Percentiles rank a stretch among this genome's conserved stretches.
phyloP scores from a whole-genome alignment of 176 grass and related monocot genomes.

The Pontederia crassipes region DNA sequence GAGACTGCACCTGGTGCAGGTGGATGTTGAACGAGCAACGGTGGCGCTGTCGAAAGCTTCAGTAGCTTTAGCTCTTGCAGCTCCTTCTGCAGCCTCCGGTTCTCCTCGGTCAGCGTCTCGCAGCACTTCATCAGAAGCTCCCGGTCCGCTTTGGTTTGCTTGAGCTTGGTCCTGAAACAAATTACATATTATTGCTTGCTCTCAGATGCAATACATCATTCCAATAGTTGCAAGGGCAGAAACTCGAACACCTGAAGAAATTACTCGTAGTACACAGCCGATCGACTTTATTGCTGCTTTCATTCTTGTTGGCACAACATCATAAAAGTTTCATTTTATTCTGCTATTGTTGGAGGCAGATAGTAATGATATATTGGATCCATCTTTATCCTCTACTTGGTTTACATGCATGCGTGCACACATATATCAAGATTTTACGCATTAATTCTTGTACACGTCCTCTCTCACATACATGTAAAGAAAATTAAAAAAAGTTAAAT shows the following conservation, averaged over 20 bases:
- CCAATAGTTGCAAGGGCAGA: too few relatives aligned
- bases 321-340: too few relatives aligned
- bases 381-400: not conserved
- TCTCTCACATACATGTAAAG: too few relatives aligned
- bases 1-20: constrained; percentile 27
- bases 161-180: constrained; percentile 79
- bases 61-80: constrained; percentile 57
- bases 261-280: too few relatives aligned
- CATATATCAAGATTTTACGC: too few relatives aligned
- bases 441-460: too few relatives aligned
- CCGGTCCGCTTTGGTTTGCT: constrained; percentile 89
- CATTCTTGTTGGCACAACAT: too few relatives aligned
- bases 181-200: too few relatives aligned
- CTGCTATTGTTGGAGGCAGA: too few relatives aligned
- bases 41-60: constrained; percentile 27
- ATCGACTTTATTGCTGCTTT: too few relatives aligned
- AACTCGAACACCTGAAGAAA: not conserved
- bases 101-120: constrained; percentile 85
- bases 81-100: constrained; percentile 72
- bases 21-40: constrained; percentile 64
- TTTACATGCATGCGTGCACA: not conserved
- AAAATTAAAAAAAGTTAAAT: too few relatives aligned
- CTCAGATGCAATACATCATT: too few relatives aligned
- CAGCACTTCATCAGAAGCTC: constrained; percentile 87
- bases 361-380: not conserved